Conservation (phyloP, 1,284 basidiomycete species). For the Trichosporon coremiiforme region DNA sequence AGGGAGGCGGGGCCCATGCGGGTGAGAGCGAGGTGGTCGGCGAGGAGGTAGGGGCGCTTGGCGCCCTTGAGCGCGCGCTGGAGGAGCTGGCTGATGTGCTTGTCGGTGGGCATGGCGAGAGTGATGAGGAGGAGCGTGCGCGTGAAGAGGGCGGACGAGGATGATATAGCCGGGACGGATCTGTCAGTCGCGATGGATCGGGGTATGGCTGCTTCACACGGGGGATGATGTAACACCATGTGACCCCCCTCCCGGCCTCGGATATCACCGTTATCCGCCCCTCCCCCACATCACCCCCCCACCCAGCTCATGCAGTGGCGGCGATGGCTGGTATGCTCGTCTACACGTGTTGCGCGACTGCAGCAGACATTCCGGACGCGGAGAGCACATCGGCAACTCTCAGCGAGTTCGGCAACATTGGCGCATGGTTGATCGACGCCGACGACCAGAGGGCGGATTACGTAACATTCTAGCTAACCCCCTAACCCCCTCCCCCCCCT, state of each 20-base stretch:
- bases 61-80: constrained; percentile 18
- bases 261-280: constrained; percentile 14
- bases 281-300: not conserved
- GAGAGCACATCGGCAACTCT: too few relatives aligned
- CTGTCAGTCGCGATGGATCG: too few relatives aligned
- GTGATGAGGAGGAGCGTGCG: not conserved
- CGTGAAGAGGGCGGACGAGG: not conserved
- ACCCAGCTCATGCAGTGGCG: not conserved
- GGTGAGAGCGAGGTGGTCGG: constrained; percentile 26
- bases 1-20: constrained; percentile 24
- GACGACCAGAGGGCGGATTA: too few relatives aligned
- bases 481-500: too few relatives aligned
- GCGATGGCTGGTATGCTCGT: too few relatives aligned
- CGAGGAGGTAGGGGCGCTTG: constrained; percentile 23
- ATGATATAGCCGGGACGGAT: not conserved
- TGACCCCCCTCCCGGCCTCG: not conserved
- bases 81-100: constrained; percentile 23
- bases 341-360: too few relatives aligned
- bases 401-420: too few relatives aligned
- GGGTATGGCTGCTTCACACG: not conserved
- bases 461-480: too few relatives aligned
- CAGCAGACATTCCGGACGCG: too few relatives aligned
- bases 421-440: too few relatives aligned
- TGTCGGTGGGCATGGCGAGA: constrained; percentile 21
- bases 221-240: constrained; percentile 2